Evolutionary conservation across 305 asterid species (phyloP), one percentile per base, ranked within the genome.

Genomic region (Fraxinus greggii): DNA sequence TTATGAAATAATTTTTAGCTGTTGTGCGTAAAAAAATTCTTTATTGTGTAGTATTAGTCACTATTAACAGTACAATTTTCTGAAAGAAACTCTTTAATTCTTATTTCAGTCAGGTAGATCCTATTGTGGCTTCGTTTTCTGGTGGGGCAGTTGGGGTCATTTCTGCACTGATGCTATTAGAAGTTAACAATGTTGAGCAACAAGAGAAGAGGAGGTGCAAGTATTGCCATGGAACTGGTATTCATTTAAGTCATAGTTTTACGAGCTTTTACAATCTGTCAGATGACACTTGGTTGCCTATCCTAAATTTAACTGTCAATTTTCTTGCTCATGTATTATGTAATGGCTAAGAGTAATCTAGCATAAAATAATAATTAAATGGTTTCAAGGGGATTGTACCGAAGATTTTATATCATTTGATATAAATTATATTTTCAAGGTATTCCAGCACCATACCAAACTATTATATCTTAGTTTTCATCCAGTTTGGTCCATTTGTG

Each of bases 81-180:
- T 9, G 79, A 31, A 78, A 3, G 31, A 19, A 72, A 13, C 54
- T 75, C 65, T 82, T 13, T 19, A 19, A 38, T 63, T 48, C 77
- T 59, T 78, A 56, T 85, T 83, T 85, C 92, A 93, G 98, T 85
- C 92, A 93, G 93, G 98, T 95, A 76, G 98, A 95, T 84, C 97
- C 98, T 56, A 93, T 95, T 61, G 98, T 93, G 51, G 98, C 98
- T 83, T 93, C 98, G 7, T 95, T 95, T 87, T 90, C 98, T 17
- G 98, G 98, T 45, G 98, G 98, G 56, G 97, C 98, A 3, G 98
- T 95, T 29, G 98, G 98, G 17, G 97, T 93, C 83, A 93, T 95
- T 80, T 89, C 98, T 21, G 90, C 98, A 7, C 81, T 93, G 87
- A 93, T 93, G 98, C 85, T 93, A 82, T 88, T 95, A 7, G 98